Evolutionary conservation across 2,329 filamentous ascomycete genomes (phyloP).

Genomic region (Huntiella omanensis): DNA sequence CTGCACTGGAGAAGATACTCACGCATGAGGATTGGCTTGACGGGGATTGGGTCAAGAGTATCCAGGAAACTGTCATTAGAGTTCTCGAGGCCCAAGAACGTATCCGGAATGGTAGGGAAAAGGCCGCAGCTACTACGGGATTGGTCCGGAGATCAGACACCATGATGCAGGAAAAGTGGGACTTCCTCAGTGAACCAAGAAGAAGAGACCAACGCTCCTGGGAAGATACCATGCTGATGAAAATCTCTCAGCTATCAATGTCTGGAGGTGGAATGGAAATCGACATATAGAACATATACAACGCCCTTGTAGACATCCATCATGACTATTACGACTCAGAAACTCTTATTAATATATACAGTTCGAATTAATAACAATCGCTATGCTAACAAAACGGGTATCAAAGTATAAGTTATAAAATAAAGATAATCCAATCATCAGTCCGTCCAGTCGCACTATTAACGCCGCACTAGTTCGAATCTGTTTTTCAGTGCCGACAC

Average conservation of each 20-base stretch:
- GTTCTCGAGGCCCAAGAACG: slow-evolving; percentile 14
- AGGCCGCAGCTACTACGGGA: slow-evolving; percentile 16
- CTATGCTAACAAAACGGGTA: no score
- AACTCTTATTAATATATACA: no score
- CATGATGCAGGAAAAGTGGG: slow-evolving; percentile 59
- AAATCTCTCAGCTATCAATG: slow-evolving; percentile 28
- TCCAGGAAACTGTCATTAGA: slow-evolving; percentile 31
- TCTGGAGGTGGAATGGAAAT: slow-evolving; percentile 18
- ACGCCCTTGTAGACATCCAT: no score
- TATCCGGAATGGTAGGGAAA: slow-evolving; percentile 18
- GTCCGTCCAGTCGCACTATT: no score
- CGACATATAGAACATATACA: slow-evolving; percentile 15
- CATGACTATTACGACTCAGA: no score
- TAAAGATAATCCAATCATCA: no score
- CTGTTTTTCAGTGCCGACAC: no score
- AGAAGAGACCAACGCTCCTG: slow-evolving; percentile 42
- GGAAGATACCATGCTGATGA: slow-evolving; percentile 27
- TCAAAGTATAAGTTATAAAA: no score
- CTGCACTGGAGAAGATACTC: slow-evolving; percentile 20
- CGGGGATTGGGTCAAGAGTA: slow-evolving; percentile 43
- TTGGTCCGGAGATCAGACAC: slow-evolving; percentile 36
- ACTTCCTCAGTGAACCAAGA: slow-evolving; percentile 48
- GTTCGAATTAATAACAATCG: no score
- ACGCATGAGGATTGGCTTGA: slow-evolving; percentile 31
- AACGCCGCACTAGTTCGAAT: no score